Evolutionary conservation across 768 basidiomycete genomes (phyloP), one percentile per base, ranked within the genome.

Genomic region (Termitomyces sp.): DNA sequence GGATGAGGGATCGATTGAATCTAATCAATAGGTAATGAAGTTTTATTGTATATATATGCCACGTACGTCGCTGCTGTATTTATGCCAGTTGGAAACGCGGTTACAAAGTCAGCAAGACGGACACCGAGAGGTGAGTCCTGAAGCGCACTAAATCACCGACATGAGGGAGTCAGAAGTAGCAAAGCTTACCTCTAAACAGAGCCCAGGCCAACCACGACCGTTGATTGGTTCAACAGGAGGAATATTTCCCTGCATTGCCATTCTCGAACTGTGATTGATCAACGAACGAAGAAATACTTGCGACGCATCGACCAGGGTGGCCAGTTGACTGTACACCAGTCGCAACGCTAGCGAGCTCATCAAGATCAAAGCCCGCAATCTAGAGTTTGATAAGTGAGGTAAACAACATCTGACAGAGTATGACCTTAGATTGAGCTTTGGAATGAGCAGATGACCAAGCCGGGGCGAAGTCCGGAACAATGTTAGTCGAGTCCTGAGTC

Each of bases 31-130:
- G 14, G 25, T 28, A 27, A 27, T 21, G 0, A 30, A 28, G 11
- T 25, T 30, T 2, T 5, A 32, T 12, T 40, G 1, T 2, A n/a
- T n/a, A 28, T n/a, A 5, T 16, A 19, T 32, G 7, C 1, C 12
- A 68, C 81, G 61, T 64, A 88, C 74, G 88, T 85, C 12, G 85
- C 73, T 10, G 85, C 89, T 1, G 79, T 72, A 35, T 84, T 85
- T 52, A 90, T 73, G 0, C 81, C 84, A 12, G 88, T 76, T 0
- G 89, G 88, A 66, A 86, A 89, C 0, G 79, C 78, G 9, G 80
- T 80, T 6, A 79, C 80, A 17, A 77, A 76, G 61, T 88, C 80
- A 0, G 82, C 76, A 54, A 76, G 72, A 37, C 88, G 80, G 12
- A 89, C 80, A 1, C 88, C 88, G 0, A 86, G 71, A 0, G 86